Evolutionary conservation across 108 stramenopile species (phyloP), one percentile per base, ranked within the genome.

Genomic region (Cyclotella kingstonii): DNA sequence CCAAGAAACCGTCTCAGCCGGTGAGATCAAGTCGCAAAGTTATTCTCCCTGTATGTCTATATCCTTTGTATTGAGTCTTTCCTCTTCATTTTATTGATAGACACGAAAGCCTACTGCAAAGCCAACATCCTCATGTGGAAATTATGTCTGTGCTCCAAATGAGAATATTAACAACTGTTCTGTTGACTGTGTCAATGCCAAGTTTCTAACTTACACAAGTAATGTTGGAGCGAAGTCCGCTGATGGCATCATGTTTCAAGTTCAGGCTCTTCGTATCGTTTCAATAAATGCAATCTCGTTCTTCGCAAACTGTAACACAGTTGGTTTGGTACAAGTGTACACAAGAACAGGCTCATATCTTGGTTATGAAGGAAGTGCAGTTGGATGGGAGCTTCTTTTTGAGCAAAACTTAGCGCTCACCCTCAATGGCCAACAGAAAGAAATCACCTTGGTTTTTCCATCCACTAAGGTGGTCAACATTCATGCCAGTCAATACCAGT

Each of bases 251-350:
- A 60, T 60, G 59, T 60, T 45, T 4, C 30, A 14, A 1, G 36
- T 60, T 18, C 59, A 60, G 22, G 59, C 59, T 19, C 17, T 33
- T 9, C 43, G 43, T 17, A 31, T 31, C 17, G 3, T 60, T 0
- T 28, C 39, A n/a, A 60, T 60, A 10, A 45, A 26, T 31, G 12
- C 31, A 12, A 46, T 60, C 21, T 60, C 21, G 21, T 21, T 31
- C 12, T 45, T 46, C 25, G 42, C 36, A 9, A n/a, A 25, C 14
- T 34, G 26, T 22, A 46, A 42, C 14, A 7, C 28, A 19, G 18
- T 28, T 4, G 59, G 34, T 45, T 46, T 60, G 45, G 31, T 60
- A 17, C 59, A 60, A 22, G 44, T 60, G 1, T 60, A 60, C 26
- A 46, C 45, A 17, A 45, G 59, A 22, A 7, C 15, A 21, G 59